These are phyloP conservation scores for Olyra latifolia DNA, from an alignment of 176 grass and related monocot genomes.

Conservation along the genomic window DNA sequence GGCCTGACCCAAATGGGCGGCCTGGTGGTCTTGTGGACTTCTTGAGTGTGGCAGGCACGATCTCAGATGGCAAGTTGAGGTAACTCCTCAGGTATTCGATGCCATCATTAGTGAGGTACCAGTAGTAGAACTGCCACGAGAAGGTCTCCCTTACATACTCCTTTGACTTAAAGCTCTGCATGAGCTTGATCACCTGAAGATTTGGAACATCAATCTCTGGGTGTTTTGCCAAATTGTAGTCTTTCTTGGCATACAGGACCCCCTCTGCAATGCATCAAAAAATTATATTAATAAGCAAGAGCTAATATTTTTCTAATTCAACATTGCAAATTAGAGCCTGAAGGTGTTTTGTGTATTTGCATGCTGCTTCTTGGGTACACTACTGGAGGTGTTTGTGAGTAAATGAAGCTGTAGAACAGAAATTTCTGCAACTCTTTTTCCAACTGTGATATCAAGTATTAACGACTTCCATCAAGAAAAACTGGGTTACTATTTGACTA, in stretches of 20 bases:
- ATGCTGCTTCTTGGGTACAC: background rate
- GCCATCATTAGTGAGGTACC: constrained; percentile 81
- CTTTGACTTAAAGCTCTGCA: constrained; percentile 90
- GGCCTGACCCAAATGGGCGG: constrained; percentile 63
- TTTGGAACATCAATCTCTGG: constrained; percentile 77
- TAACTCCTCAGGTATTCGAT: constrained; percentile 72
- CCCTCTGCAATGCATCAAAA: constrained; percentile 44
- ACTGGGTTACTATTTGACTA: background rate
- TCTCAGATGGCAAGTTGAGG: constrained; percentile 77
- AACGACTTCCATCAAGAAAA: background rate
- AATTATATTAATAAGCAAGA: background rate
- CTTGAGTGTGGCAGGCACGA: constrained; percentile 63
- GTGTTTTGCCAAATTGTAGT: constrained; percentile 79
- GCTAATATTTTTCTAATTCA: background rate
- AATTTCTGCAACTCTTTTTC: background rate
- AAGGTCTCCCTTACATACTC: constrained; percentile 81
- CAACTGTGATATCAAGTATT: too few relatives aligned
- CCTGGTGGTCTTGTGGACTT: constrained; percentile 63
- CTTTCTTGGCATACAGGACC: constrained; percentile 70
- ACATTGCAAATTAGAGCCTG: background rate
- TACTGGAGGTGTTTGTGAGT: background rate
- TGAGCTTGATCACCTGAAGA: constrained; percentile 85
- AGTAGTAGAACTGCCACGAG: constrained; percentile 75
- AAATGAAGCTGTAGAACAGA: background rate
- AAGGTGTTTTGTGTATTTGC: background rate